Conservation (phyloP, 768 basidiomycete genomes). For the Lactarius quietus region DNA sequence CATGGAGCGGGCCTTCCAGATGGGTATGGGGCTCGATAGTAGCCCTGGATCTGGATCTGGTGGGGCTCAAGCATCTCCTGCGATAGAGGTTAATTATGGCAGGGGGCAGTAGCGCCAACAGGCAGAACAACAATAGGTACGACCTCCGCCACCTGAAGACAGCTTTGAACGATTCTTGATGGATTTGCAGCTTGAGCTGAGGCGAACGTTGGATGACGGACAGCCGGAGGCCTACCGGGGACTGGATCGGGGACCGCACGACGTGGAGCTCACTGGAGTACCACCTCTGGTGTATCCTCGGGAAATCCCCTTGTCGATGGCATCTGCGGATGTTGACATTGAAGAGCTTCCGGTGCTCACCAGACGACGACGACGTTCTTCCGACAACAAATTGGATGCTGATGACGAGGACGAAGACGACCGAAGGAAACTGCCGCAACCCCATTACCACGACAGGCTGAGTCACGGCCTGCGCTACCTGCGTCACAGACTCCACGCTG, state of each 20-base stretch:
- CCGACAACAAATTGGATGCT: not conserved
- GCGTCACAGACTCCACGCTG: slow-evolving; percentile 28
- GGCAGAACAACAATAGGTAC: slow-evolving; percentile 9
- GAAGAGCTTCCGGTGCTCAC: slow-evolving; percentile 16
- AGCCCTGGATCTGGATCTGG: slow-evolving; percentile 7
- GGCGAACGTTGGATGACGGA: slow-evolving; percentile 48
- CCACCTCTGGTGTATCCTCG: slow-evolving; percentile 16
- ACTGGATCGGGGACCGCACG: slow-evolving; percentile 1
- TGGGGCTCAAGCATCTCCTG: not conserved
- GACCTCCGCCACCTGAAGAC: slow-evolving; percentile 47
- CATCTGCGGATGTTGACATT: not conserved
- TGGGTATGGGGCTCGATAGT: slow-evolving; percentile 45
- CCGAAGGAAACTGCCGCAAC: not conserved
- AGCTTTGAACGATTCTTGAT: slow-evolving; percentile 80
- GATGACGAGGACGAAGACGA: not conserved
- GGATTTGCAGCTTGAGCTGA: slow-evolving; percentile 71
- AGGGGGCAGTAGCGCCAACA: slow-evolving; percentile 7
- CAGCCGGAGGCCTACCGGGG: not conserved
- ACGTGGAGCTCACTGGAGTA: not conserved
- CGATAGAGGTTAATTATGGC: slow-evolving; percentile 7
- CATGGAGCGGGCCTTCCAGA: slow-evolving; percentile 77
- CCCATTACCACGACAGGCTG: not conserved
- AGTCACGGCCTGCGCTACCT: not conserved
- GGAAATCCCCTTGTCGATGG: slow-evolving; percentile 1
- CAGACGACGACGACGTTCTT: slow-evolving; percentile 8